These are phyloP conservation scores for Kuraishia piskuri DNA, from an alignment of 805 yeast genomes.

Conservation along the genomic window DNA sequence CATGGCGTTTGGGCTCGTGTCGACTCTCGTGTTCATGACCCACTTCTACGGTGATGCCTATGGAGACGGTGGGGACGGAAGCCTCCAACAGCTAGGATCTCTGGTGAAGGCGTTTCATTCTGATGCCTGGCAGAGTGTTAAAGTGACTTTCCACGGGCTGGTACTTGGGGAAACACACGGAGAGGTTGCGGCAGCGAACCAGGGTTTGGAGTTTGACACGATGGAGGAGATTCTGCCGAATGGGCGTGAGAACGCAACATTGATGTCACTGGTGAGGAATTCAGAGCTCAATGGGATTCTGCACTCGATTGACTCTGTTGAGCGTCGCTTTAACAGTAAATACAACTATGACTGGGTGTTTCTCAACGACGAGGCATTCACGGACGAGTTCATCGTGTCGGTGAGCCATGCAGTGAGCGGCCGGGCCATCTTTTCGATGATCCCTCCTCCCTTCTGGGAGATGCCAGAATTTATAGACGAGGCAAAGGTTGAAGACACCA, in stretches of 20 bases:
- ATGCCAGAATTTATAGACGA: slow-evolving; percentile 34
- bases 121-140: slow-evolving; percentile 1
- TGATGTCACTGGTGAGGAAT: slow-evolving; percentile 37
- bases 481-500: slow-evolving; percentile 19
- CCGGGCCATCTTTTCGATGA: slow-evolving; percentile 27
- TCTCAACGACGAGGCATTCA: slow-evolving; percentile 37
- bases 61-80: neutral
- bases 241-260: slow-evolving; percentile 47
- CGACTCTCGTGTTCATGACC: neutral
- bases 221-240: slow-evolving; percentile 6
- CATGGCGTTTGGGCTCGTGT: neutral
- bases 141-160: slow-evolving; percentile 2
- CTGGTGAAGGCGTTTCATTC: neutral
- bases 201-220: neutral
- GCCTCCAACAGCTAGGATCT: neutral
- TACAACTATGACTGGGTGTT: slow-evolving; percentile 35
- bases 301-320: slow-evolving; percentile 25
- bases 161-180: neutral
- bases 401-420: slow-evolving; percentile 31
- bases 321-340: slow-evolving; percentile 27
- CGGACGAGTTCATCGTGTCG: slow-evolving; percentile 25
- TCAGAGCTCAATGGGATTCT: slow-evolving; percentile 27
- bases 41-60: neutral
- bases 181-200: neutral
- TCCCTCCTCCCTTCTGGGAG: slow-evolving; percentile 40